phyloP scores from a whole-genome alignment of 257 asterid genomes.

The Solanum paucissectum region DNA sequence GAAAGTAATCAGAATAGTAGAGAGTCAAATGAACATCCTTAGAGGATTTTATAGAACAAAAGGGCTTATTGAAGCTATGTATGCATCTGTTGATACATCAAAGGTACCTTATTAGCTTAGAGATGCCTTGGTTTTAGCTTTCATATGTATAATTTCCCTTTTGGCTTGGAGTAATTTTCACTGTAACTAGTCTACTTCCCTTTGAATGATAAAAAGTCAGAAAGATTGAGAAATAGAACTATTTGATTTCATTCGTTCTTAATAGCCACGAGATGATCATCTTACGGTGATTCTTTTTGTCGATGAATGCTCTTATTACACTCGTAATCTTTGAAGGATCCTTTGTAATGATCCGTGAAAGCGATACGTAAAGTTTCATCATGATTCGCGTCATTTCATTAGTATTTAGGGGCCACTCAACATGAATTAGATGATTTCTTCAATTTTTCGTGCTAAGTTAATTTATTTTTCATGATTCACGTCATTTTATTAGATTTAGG shows the following conservation, averaged over 20 bases:
- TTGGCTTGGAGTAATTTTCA: slow-evolving; percentile 17
- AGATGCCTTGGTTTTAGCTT: neutral
- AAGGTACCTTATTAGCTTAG: neutral
- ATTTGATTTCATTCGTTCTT: neutral
- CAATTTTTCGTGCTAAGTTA: no score
- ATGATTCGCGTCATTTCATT: no score
- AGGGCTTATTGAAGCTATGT: neutral
- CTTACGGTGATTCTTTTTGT: no score
- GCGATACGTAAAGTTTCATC: no score
- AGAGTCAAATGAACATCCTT: slow-evolving; percentile 9
- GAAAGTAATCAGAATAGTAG: slow-evolving; percentile 30
- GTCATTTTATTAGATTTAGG: no score
- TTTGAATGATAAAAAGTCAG: neutral
- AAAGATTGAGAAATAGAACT: neutral
- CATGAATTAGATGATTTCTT: no score
- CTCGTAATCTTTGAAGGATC: neutral
- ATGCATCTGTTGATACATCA: neutral
- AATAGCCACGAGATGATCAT: neutral
- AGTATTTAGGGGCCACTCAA: no score
- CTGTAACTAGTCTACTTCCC: slow-evolving; percentile 17
- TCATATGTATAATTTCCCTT: neutral
- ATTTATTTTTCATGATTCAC: no score
- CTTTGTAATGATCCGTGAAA: no score
- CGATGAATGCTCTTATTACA: neutral
- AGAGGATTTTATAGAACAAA: neutral